Evolutionary conservation across 2,329 filamentous ascomycete species (phyloP), one percentile per base, ranked within the genome.

Genomic region (Leptographium radiaticola): DNA sequence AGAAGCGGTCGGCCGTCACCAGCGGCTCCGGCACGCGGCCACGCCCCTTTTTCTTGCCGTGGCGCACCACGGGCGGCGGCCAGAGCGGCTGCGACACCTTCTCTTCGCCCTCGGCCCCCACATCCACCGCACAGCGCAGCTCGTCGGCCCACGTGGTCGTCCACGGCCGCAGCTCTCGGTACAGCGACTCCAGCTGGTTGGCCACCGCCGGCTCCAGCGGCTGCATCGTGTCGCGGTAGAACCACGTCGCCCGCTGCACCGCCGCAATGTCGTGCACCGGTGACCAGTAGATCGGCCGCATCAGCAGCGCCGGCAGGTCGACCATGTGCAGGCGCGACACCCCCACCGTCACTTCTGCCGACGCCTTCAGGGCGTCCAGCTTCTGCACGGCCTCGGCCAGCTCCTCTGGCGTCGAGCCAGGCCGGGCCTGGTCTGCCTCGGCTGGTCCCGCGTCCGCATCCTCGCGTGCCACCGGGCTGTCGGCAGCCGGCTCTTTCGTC

Each of bases 271-370:
- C 93, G 62, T 95, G 89, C 36, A 97, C 78, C 9, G 93, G 91
- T 18, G 86, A 90, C 93, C 93, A 98, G 66, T 98, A 98, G 56
- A 97, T 96, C 0, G 93, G 93, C 66, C 90, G 88, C 89, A 98
- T 95, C 63, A 87, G 77, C 38, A 95, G 70, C 52, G 79, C 79
- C 25, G 91, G 89, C 61, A 97, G 75, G 55, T 87, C 83, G 1
- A 97, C 91, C 62, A 90, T 79, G 65, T 98, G 91, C 55, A 98
- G 73, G 59, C 89, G 80, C n/a, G 90, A 95, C 7, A 93, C 75
- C 0, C 93, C 93, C 1, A 97, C 91, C 4, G 89, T 82, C 2
- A 97, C 83, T 55, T 86, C 82, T 6, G 68, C 63, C 38, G 56
- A 67, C 6, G 18, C 20, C 12, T 20, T 44, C 18, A 54, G 25